A percentile compares a stretch with the other conserved stretches of the same genome.
Evolutionary conservation across 1,284 basidiomycete genomes (phyloP).

Genomic region (Phellinidium pouzarii): DNA sequence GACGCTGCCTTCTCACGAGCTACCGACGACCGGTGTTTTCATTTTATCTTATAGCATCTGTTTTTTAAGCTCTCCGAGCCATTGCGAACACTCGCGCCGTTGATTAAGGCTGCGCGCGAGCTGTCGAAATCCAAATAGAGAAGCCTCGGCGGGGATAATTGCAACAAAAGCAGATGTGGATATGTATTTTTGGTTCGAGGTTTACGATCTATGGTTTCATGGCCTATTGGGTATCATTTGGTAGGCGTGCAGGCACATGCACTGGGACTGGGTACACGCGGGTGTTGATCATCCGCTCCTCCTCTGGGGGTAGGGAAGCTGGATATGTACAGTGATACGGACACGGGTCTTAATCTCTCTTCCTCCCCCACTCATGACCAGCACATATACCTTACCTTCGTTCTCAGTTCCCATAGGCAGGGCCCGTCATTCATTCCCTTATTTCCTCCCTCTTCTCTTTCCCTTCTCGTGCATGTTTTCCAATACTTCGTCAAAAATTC

Average conservation of each 20-base stretch:
- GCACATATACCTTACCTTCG: neutral
- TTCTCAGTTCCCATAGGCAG: neutral
- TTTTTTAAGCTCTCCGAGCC: constrained; percentile 89
- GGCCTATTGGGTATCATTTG: neutral
- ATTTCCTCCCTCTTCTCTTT: neutral
- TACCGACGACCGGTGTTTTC: neutral
- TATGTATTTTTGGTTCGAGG: neutral
- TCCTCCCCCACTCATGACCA: neutral
- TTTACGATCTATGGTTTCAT: neutral
- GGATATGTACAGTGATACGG: neutral
- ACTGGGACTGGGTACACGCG: neutral
- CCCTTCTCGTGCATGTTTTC: neutral
- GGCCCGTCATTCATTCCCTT: too few species aligned
- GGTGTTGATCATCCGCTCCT: neutral
- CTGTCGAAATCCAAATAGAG: constrained; percentile 60
- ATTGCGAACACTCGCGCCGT: constrained; percentile 77
- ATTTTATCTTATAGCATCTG: constrained; percentile 49
- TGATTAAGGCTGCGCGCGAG: constrained; percentile 92
- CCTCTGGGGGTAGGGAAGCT: neutral
- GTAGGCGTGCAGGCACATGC: neutral
- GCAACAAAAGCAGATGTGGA: neutral
- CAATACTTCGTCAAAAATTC: neutral
- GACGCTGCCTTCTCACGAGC: constrained; percentile 4
- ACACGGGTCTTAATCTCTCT: neutral
- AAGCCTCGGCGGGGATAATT: neutral